Evolutionary conservation across 1,284 basidiomycete species (phyloP).

Genomic region (Afroboletus lepidellus): DNA sequence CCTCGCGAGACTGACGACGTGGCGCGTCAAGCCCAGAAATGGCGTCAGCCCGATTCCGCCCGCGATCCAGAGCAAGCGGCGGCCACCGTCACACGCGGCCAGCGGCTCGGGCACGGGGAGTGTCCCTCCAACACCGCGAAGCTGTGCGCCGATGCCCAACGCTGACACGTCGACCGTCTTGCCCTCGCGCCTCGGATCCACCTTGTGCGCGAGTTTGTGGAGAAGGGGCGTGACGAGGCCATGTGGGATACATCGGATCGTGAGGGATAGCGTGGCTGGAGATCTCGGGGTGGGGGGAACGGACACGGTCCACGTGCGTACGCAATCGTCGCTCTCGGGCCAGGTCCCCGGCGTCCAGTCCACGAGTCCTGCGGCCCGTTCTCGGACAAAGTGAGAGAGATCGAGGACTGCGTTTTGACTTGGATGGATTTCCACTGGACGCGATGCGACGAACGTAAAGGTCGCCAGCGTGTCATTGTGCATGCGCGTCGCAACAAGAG

Average conservation of each 20-base stretch:
- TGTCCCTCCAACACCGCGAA: constrained; percentile 20
- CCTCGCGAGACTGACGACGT: constrained; percentile 18
- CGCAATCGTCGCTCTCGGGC: constrained; percentile 57
- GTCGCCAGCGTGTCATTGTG: constrained; percentile 50
- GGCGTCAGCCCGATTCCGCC: constrained; percentile 26
- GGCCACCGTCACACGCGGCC: constrained; percentile 25
- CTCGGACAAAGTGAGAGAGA: constrained; percentile 49
- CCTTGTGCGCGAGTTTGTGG: constrained; percentile 15
- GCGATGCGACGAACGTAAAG: constrained; percentile 47
- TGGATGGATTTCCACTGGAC: constrained; percentile 39
- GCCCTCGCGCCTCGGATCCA: constrained; percentile 7
- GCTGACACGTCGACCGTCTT: constrained; percentile 11
- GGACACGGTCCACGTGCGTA: constrained; percentile 67
- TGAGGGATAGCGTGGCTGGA: constrained; percentile 16
- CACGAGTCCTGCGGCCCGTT: constrained; percentile 49
- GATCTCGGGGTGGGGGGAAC: constrained; percentile 35
- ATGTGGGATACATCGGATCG: constrained; percentile 42
- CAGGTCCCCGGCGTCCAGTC: constrained; percentile 40
- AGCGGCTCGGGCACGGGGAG: constrained; percentile 33
- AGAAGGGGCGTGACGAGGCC: constrained; percentile 30
- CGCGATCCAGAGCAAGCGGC: constrained; percentile 24
- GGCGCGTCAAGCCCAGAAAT: constrained; percentile 14
- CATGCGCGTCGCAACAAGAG: constrained; percentile 38
- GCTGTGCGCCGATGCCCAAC: constrained; percentile 38
- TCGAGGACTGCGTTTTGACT: constrained; percentile 58